Base-by-base conservation (phyloP, 306 rosid genomes). In the Rosa lucieae region DNA sequence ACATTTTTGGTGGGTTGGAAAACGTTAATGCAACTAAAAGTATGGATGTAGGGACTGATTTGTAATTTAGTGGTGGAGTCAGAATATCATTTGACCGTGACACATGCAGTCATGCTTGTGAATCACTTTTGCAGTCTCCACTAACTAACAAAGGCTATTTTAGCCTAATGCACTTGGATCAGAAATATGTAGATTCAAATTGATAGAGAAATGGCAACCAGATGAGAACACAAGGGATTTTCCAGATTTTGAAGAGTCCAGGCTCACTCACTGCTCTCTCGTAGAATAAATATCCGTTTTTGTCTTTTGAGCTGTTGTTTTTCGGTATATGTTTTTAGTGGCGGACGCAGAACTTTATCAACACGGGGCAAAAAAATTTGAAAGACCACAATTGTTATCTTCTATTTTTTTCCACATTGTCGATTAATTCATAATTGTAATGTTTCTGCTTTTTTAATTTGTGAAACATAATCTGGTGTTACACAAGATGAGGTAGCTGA, bases 41-140 rank as follows among this genome's bases (percentile, higher is more conserved):
- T 17, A 35, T 0, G 23, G 48, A 1, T 1, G 63, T 37, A 7
- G 49, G 73, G 61, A 66, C 39, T 3, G 48, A 3, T 1, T 35
- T 66, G 80, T 77, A 67, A 77, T n/a, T 52, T 53, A 77, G 67
- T 7, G 67, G 8, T 3, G 15, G 17, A 39, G 74, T 67, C 80
- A 67, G 74, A n/a, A 61, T 6, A 67, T 51, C 74, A 52, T 39
- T 39, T 7, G 51, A 21, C 23, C 39, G 15, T 66, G 42, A 32
- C 46, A 29, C 61, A 47, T 29, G 71, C n/a, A 62, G 59, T 21
- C 72, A 62, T 62, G 74, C 74, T 52, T 67, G 82, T 74, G 76
- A 72, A 17, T 3, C 29, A 42, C 76, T n/a, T 67, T 82, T 78
- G 15, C 79, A 73, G 67, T n/a, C 26, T 44, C 74, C 76, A 53